These are phyloP conservation scores for Microcera coccophila DNA, from an alignment of 2,329 filamentous ascomycete genomes.

Conservation along the genomic window DNA sequence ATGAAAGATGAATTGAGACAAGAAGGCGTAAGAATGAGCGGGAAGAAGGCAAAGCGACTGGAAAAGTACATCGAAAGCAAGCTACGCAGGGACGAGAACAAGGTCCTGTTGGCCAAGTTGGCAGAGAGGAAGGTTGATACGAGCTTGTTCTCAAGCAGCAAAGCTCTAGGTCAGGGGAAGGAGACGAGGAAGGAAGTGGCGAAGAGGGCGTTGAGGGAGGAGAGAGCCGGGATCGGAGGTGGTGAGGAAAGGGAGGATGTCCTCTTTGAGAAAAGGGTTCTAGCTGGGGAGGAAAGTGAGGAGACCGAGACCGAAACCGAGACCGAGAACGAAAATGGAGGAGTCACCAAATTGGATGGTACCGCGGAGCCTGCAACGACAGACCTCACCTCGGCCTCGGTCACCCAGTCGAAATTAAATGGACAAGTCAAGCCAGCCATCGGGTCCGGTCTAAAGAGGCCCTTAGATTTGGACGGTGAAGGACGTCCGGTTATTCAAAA, in stretches of 20 bases:
- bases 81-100: conserved; percentile 88
- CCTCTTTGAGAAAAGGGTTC: conserved; percentile 45
- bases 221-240: conserved; percentile 59
- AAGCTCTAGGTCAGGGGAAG: conserved; percentile 66
- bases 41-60: conserved; percentile 63
- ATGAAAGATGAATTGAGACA: conserved; percentile 52
- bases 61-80: conserved; percentile 81
- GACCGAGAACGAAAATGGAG: conserved; percentile 20
- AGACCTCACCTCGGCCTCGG: too few species aligned
- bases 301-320: conserved; percentile 16
- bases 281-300: conserved; percentile 24
- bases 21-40: conserved; percentile 53
- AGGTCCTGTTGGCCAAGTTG: conserved; percentile 77
- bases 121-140: conserved; percentile 78
- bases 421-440: conserved; percentile 25
- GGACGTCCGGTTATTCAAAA: conserved; percentile 81
- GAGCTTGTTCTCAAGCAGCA: conserved; percentile 72
- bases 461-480: conserved; percentile 73
- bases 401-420: conserved; percentile 4
- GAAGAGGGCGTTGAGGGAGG: conserved; percentile 59
- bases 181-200: conserved; percentile 70
- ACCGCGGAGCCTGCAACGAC: too few species aligned
- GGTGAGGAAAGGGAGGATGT: conserved; percentile 51
- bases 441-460: conserved; percentile 82
- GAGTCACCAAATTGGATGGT: conserved; percentile 51